phyloP scores from a whole-genome alignment of 257 asterid genomes.

The Linaria vulgaris region DNA sequence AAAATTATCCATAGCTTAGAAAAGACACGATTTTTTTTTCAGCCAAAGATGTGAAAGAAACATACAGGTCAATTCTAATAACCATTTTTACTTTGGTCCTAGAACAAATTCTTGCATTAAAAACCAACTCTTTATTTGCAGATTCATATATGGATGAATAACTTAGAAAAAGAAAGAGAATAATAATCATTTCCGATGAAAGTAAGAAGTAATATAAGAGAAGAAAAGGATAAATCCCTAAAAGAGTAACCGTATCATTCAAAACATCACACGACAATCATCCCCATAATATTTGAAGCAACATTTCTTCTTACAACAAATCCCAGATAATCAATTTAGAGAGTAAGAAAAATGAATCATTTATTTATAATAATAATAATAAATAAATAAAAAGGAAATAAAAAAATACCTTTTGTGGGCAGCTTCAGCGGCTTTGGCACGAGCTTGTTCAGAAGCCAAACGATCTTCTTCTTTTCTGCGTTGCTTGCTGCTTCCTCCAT shows the following conservation, averaged over 20 bases:
- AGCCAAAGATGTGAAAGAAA: no score
- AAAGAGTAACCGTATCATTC: background rate
- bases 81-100: no score
- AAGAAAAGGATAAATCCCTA: background rate
- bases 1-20: no score
- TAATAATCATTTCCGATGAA: no score
- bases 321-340: background rate
- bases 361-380: background rate
- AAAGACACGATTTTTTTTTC: no score
- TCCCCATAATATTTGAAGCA: background rate
- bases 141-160: no score
- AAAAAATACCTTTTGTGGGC: constrained; percentile 69
- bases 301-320: background rate
- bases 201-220: no score
- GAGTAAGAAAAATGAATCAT: background rate
- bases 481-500: constrained; percentile 71
- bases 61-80: no score
- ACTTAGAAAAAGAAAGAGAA: no score
- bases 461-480: constrained; percentile 77
- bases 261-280: no score
- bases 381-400: background rate
- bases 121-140: no score
- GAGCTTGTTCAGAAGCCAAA: constrained; percentile 81
- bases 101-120: no score
- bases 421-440: constrained; percentile 86